phyloP scores from a whole-genome alignment of 345 rosid genomes.

The Gossypium ekmanianum region DNA sequence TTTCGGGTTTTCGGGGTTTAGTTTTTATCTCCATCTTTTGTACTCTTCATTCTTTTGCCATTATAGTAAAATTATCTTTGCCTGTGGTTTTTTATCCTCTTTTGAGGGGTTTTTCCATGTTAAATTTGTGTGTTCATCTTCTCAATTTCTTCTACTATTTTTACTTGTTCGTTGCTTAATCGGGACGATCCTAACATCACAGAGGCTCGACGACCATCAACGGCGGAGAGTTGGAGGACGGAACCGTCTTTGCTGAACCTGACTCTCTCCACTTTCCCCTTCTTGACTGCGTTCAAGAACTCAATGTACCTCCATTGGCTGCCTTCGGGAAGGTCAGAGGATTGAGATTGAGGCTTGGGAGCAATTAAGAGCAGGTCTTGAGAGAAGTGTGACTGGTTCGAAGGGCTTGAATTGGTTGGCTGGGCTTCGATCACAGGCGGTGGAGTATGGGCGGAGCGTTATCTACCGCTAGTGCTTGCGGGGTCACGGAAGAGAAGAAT shows the following conservation, averaged over 20 bases:
- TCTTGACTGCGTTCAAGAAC: slow-evolving; percentile 69
- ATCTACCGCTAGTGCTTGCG: slow-evolving; percentile 56
- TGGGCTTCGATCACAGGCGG: slow-evolving; percentile 48
- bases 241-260: slow-evolving; percentile 75
- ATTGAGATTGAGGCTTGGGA: slow-evolving; percentile 51
- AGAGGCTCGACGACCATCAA: slow-evolving; percentile 64
- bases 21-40: no score
- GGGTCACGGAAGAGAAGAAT: slow-evolving; percentile 41
- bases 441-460: slow-evolving; percentile 25
- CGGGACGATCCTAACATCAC: slow-evolving; percentile 18
- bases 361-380: slow-evolving; percentile 53
- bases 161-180: no score
- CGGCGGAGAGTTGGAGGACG: slow-evolving; percentile 44
- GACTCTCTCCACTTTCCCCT: slow-evolving; percentile 71
- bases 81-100: no score
- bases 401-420: slow-evolving; percentile 36
- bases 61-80: no score
- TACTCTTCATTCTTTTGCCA: no score
- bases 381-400: slow-evolving; percentile 40
- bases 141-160: no score
- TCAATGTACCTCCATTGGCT: slow-evolving; percentile 80
- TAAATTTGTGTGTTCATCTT: no score
- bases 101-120: no score
- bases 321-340: slow-evolving; percentile 68
- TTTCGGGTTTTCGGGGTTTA: no score